Conservation (phyloP, 108 stramenopile genomes). For the Schizochytrium sp. region DNA sequence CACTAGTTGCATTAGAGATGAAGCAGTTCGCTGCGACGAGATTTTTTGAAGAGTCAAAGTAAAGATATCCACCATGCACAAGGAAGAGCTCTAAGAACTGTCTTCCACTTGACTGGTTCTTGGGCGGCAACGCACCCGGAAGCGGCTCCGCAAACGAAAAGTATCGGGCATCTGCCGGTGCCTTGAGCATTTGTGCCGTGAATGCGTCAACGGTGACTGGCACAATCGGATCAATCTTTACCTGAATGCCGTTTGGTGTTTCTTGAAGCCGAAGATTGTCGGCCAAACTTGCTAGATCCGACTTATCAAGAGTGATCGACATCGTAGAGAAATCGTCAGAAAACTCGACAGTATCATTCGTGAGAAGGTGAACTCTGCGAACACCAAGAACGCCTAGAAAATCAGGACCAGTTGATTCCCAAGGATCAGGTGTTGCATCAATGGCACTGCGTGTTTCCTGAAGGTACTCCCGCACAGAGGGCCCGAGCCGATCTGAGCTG, state of each 20-base stretch:
- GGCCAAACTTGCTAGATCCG: background rate
- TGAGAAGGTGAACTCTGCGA: background rate
- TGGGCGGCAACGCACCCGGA: background rate
- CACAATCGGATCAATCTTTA: background rate
- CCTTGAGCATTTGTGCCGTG: background rate
- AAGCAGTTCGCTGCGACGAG: constrained; percentile 5
- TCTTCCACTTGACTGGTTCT: background rate
- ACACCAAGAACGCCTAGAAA: background rate
- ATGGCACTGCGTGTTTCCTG: background rate
- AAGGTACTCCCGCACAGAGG: background rate
- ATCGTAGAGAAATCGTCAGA: background rate
- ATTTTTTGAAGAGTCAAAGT: background rate
- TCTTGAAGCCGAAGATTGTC: background rate
- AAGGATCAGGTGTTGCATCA: background rate
- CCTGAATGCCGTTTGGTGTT: background rate
- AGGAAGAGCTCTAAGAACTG: background rate
- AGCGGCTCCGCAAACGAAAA: background rate
- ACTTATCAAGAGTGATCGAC: background rate
- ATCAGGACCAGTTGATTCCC: background rate
- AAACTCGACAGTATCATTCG: background rate
- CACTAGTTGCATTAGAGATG: background rate
- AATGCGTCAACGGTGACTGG: background rate
- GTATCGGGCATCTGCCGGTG: background rate
- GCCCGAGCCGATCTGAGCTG: background rate
- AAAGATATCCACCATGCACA: constrained; percentile 1